Base-by-base conservation (phyloP, 108 stramenopile species). In the Cyclotella choctawhatcheeana region DNA sequence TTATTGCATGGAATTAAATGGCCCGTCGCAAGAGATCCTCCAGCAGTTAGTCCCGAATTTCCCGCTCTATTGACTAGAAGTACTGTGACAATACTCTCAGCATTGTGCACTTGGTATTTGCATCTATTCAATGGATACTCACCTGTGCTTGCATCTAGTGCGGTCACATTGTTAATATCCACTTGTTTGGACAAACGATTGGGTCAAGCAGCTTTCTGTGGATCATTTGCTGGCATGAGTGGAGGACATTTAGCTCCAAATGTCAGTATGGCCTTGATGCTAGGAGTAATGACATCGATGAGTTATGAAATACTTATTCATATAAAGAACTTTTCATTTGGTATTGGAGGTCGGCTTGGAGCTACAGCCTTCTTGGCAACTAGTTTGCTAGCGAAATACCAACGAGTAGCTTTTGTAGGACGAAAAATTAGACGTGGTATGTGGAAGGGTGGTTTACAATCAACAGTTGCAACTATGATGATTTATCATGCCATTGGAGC, bases 221-320 rank as follows among this genome's bases (percentile, higher is more conserved):
- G 87, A 5, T 68, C 83, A 6, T 82, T 88, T 61, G 87, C 87
- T 8, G 87, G 87, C 20, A 88, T 88, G 87, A 65, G 62, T 27
- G 76, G 76, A 21, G 76, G 58, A 13, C 61, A 63, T 54, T 56
- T 76, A 31, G 60, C 30, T 4, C 76, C 76, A 18, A 43, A 64
- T 44, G 10, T 69, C 1, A 62, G 44, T 30, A 60, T 30, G 40
- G 70, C 71, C 1, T 20, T 84, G 45, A 4, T 53, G 21, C 33
- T 83, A 12, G 87, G 82, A 14, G 58, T 24, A n/a, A n/a, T 81
- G 24, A 84, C 84, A 3, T 80, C 79, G 0, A 6, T 74, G 1
- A 58, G 76, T 20, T 88, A 80, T 65, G 84, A 88, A 60, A 34
- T 78, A 21, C 35, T 82, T 45, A 82, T 87, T 54, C 82, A 85